Base-by-base conservation (phyloP, 2,329 filamentous ascomycete species). In the Colletotrichum magnum region DNA sequence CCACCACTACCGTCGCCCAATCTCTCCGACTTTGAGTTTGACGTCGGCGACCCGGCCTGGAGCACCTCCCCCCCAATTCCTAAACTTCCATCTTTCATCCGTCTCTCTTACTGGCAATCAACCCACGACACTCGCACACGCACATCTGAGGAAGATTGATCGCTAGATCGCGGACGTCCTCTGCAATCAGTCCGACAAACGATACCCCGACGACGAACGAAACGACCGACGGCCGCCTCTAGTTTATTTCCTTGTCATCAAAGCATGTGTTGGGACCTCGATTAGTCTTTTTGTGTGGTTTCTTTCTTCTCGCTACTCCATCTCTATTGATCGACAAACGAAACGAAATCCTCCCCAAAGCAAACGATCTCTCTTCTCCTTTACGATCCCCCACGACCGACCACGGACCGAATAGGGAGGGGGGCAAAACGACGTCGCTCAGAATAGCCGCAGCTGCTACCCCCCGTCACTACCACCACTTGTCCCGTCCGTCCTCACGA, bases 241-340 rank as follows among this genome's bases (percentile, higher is more conserved):
- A 53, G 54, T 56, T n/a, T 45, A 59, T 57, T 57, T 66, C 45
- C 21, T 15, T 41, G 53, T 48, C 36, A 28, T 32, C 48, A 45
- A 45, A 69, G 50, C 64, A 69, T 69, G 66, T 60, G 56, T 50
- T 69, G 66, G 66, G 66, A 50, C 36, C 43, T 60, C 21, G 50
- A 62, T 66, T 50, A n/a, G 66, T 43, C 54, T 16, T 51, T 61
- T 50, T 41, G 7, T 26, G 36, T 59, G 32, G 32, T 10, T 2
- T 26, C n/a, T 24, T 50, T 18, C 47, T 43, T 43, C 13, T 43
- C 16, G 13, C 41, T 43, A 6, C 15, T 43, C 41, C 41, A 43
- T 26, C 26, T 47, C 18, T 48, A 32, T 43, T 21, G 36, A 32
- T 39, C 45, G 26, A 15, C 54, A 28, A 53, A 48, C 28, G 28